A percentile compares a stretch with the other conserved stretches of the same genome.
These are phyloP conservation scores for Dovyalis caffra DNA, from an alignment of 345 rosid genomes.

Conservation along the genomic window DNA sequence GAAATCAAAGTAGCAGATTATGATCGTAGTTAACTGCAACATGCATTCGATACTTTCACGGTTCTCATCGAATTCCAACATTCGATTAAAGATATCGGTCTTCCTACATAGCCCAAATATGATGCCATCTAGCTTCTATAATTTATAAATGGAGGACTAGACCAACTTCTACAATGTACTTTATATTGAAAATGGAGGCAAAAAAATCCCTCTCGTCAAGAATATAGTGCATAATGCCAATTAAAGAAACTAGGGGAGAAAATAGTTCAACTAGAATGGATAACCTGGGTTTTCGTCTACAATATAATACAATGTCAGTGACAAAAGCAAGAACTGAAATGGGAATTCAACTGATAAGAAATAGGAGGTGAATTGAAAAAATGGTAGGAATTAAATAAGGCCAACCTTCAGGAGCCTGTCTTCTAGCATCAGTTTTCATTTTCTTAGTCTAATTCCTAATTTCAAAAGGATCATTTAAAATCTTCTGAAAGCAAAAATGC, in stretches of 20 bases:
- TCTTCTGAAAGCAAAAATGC: not conserved
- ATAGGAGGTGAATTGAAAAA: not conserved
- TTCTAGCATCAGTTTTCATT: not conserved
- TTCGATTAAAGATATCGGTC: not conserved
- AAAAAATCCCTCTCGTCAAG: not conserved
- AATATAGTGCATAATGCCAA: not conserved
- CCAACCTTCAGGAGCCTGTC: not conserved
- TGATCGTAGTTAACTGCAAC: not conserved
- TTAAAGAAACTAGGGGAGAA: too few relatives aligned
- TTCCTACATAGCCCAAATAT: not conserved
- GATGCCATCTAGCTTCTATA: not conserved
- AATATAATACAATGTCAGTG: not conserved
- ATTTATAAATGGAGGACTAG: not conserved
- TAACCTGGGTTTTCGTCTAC: not conserved
- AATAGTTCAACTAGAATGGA: not conserved
- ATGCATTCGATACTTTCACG: too few relatives aligned
- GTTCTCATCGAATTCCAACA: not conserved
- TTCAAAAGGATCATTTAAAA: not conserved
- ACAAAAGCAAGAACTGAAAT: not conserved
- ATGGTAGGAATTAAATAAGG: not conserved
- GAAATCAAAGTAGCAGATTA: not conserved
- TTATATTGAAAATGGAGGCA: not conserved
- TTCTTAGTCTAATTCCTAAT: not conserved
- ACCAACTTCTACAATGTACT: not conserved
- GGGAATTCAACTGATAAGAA: not conserved